A percentile compares a stretch with the other conserved stretches of the same genome.
Evolutionary conservation across 2,329 filamentous ascomycete species (phyloP).

Genomic region (Orbilia brochopaga): DNA sequence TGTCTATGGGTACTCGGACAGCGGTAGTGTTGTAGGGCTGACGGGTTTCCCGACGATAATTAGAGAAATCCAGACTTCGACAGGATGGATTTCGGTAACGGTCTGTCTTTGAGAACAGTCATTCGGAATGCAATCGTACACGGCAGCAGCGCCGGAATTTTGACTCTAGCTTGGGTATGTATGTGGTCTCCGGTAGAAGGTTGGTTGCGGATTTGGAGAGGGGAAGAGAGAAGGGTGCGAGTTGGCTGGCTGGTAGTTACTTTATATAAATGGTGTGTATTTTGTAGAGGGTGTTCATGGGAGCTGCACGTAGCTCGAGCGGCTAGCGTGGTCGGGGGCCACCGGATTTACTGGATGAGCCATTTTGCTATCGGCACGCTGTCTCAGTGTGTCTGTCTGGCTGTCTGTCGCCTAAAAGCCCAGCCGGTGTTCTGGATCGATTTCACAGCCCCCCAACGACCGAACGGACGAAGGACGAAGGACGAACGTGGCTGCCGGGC

Average conservation of each 20-base stretch:
- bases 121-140: slow-evolving; percentile 23
- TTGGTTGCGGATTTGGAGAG: not conserved
- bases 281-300: not conserved
- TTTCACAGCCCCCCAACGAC: not conserved
- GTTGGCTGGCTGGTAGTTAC: not conserved
- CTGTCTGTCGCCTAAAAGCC: slow-evolving; percentile 2
- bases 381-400: slow-evolving; percentile 1
- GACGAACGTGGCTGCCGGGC: too few species aligned
- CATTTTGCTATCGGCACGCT: slow-evolving; percentile 27
- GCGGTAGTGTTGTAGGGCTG: not conserved
- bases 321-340: slow-evolving; percentile 17
- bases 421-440: not conserved
- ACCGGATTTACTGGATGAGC: slow-evolving; percentile 36
- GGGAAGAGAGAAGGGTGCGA: slow-evolving; percentile 1
- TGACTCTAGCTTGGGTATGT: too few species aligned
- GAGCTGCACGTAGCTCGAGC: slow-evolving; percentile 4
- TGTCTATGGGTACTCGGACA: not conserved
- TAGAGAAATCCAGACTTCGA: slow-evolving; percentile 49
- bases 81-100: slow-evolving; percentile 49
- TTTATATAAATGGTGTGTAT: not conserved
- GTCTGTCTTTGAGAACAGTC: slow-evolving; percentile 41
- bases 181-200: not conserved
- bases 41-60: slow-evolving; percentile 12
- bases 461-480: too few species aligned
- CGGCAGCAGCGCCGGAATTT: not conserved